These are phyloP conservation scores for Alternaria triticina DNA, from an alignment of 2,329 filamentous ascomycete species.

Conservation along the genomic window DNA sequence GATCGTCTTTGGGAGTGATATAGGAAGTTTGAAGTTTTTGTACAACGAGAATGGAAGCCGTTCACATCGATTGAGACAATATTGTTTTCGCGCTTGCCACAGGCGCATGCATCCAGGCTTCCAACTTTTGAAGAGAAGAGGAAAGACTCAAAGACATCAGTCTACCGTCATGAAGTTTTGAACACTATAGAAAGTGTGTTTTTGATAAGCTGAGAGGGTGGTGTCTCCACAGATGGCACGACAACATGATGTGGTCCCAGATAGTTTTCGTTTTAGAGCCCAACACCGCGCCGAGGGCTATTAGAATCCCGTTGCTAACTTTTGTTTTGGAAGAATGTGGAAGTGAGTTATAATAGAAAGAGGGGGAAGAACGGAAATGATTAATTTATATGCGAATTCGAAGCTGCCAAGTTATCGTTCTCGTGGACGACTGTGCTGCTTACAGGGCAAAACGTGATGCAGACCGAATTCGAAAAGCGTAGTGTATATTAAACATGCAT, in stretches of 20 bases:
- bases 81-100: too few relatives aligned
- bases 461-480: too few relatives aligned
- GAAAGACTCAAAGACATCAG: background rate
- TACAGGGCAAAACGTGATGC: background rate
- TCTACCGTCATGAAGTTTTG: background rate
- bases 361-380: background rate
- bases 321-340: too few relatives aligned
- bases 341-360: background rate
- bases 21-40: too few relatives aligned
- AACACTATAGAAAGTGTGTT: background rate
- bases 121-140: background rate
- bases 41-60: too few relatives aligned
- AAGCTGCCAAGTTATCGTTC: fast-evolving
- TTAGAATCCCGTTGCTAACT: too few relatives aligned
- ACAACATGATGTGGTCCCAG: too few relatives aligned
- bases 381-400: background rate
- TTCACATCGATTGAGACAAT: too few relatives aligned
- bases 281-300: too few relatives aligned
- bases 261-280: too few relatives aligned
- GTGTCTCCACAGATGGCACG: background rate
- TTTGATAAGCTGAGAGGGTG: background rate
- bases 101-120: too few relatives aligned
- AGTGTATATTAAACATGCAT: fast-evolving
- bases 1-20: too few relatives aligned
- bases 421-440: background rate